A percentile compares a stretch with the other conserved stretches of the same genome.
Conservation (phyloP, 2,329 filamentous ascomycete species). For the Stagonosporopsis rhizophila region DNA sequence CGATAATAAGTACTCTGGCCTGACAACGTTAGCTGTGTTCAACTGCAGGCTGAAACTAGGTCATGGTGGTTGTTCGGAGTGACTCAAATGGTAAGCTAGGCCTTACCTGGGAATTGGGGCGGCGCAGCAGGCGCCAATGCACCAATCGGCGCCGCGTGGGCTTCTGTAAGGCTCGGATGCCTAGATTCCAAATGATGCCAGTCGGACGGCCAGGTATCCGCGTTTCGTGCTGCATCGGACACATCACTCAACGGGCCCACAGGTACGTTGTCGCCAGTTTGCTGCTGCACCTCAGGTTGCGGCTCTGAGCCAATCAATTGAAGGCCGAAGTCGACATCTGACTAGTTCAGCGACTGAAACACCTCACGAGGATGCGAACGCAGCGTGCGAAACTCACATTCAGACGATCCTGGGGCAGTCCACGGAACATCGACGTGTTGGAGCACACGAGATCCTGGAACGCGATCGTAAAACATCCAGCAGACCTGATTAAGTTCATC, state of each 20-base stretch:
- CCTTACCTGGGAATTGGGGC: constrained; percentile 33
- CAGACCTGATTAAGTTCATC: constrained; percentile 35
- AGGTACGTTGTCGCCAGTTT: constrained; percentile 21
- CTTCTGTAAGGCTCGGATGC: constrained; percentile 28
- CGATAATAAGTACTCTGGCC: constrained; percentile 42
- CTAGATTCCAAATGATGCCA: constrained; percentile 30
- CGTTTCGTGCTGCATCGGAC: constrained; percentile 43
- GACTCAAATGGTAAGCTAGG: constrained; percentile 31
- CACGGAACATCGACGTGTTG: constrained; percentile 37
- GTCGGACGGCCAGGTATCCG: constrained; percentile 38
- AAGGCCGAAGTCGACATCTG: constrained; percentile 43
- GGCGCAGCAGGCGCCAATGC: constrained; percentile 15
- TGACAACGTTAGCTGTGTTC: constrained; percentile 27
- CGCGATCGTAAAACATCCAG: constrained; percentile 49
- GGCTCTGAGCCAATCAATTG: constrained; percentile 37
- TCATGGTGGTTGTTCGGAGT: constrained; percentile 25
- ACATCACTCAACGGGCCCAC: constrained; percentile 28
- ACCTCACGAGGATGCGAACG: constrained; percentile 17
- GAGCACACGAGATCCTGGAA: constrained; percentile 36
- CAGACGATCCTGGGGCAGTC: constrained; percentile 38
- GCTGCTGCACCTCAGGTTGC: constrained; percentile 39
- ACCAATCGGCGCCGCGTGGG: constrained; percentile 22
- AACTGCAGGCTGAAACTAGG: constrained; percentile 39
- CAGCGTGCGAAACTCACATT: constrained; percentile 43
- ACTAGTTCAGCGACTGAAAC: constrained; percentile 40